A percentile compares a stretch with the other conserved stretches of the same genome.
These are phyloP conservation scores for Mycena floridula DNA, from an alignment of 768 basidiomycete genomes.

Conservation along the genomic window DNA sequence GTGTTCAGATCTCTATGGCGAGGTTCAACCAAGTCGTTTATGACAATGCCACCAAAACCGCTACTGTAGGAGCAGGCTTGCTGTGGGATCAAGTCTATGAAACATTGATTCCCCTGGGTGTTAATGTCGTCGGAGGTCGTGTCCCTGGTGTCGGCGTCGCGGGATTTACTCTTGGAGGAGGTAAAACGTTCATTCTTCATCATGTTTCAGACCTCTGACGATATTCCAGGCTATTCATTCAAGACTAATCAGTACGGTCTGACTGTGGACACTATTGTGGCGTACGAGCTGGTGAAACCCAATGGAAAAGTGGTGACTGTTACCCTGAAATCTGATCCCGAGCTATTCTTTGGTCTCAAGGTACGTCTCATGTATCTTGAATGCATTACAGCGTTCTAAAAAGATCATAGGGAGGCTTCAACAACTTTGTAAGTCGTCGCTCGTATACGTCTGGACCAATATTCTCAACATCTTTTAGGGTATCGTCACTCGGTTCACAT, in stretches of 20 bases:
- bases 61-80: conserved; percentile 36
- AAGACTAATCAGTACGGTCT: conserved; percentile 37
- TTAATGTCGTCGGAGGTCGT: conserved; percentile 37
- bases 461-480: conserved; percentile 30
- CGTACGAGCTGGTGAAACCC: conserved; percentile 35
- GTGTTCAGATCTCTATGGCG: conserved; percentile 53
- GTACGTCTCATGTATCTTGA: conserved; percentile 13
- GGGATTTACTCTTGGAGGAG: conserved; percentile 37
- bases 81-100: conserved; percentile 60
- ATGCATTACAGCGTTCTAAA: neutral
- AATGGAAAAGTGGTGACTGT: conserved; percentile 29
- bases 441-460: too few relatives aligned
- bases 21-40: conserved; percentile 41
- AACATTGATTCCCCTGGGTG: conserved; percentile 28
- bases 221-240: conserved; percentile 36
- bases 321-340: conserved; percentile 23
- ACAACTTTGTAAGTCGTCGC: conserved; percentile 47
- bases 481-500: conserved; percentile 51
- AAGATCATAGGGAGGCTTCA: conserved; percentile 46
- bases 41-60: conserved; percentile 31
- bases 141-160: conserved; percentile 37
- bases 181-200: too few relatives aligned
- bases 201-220: too few relatives aligned
- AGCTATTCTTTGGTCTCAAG: conserved; percentile 40
- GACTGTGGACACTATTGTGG: conserved; percentile 30